Percentiles rank a stretch among this genome's conserved stretches.
Evolutionary conservation across 192 early-diverging fungal genomes (phyloP).

Genomic region (Coemansia sp.): DNA sequence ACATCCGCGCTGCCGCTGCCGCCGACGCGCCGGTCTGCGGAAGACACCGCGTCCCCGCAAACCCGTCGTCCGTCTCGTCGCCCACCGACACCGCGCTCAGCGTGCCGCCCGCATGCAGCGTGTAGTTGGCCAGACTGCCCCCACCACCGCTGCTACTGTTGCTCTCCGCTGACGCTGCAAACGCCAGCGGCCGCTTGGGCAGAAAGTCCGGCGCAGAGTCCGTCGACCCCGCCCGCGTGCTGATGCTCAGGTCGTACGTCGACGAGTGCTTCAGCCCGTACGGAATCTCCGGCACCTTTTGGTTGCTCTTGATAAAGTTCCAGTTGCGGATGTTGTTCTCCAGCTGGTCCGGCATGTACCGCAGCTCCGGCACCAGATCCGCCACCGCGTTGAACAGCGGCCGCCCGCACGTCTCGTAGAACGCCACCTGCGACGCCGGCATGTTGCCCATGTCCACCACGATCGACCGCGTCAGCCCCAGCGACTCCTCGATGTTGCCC

Average conservation of each 20-base stretch:
- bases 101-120: constrained; percentile 24
- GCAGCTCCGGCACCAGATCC: constrained; percentile 47
- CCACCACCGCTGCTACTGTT: constrained; percentile 8
- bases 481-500: constrained; percentile 67
- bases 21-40: constrained; percentile 1
- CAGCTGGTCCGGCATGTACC: constrained; percentile 45
- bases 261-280: constrained; percentile 48
- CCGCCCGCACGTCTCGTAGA: constrained; percentile 49
- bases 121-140: constrained; percentile 29
- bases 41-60: not conserved
- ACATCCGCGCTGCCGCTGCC: constrained; percentile 12
- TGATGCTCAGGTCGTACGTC: constrained; percentile 37
- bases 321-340: constrained; percentile 51
- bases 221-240: constrained; percentile 44
- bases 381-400: constrained; percentile 49
- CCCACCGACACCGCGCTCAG: not conserved
- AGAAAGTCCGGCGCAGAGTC: constrained; percentile 50
- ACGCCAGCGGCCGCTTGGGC: constrained; percentile 20
- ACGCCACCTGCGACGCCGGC: constrained; percentile 46
- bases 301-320: constrained; percentile 44
- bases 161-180: constrained; percentile 9
- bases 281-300: constrained; percentile 44
- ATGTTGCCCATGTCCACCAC: constrained; percentile 35
- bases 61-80: constrained; percentile 2
- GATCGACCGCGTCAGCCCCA: constrained; percentile 56